Conservation (phyloP, 305 asterid genomes). For the Rubia tinctorum region DNA sequence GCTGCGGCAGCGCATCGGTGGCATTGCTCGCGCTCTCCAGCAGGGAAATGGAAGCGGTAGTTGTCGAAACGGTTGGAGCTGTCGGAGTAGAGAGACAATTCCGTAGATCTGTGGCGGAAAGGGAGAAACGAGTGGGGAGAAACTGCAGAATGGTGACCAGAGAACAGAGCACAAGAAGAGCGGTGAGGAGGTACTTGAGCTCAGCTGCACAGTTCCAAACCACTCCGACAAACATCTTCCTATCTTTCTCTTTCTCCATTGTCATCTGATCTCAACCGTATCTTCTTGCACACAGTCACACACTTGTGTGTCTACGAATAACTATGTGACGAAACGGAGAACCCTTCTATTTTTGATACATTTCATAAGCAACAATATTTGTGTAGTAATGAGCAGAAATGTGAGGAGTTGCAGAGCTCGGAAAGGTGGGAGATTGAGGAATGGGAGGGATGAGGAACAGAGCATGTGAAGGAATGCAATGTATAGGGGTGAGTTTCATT, state of each 20-base stretch:
- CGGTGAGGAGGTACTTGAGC: conserved; percentile 56
- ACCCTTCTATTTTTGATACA: not conserved
- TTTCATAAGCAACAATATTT: not conserved
- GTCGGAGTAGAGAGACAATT: conserved; percentile 40
- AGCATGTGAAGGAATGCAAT: not conserved
- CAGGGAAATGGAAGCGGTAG: conserved; percentile 8
- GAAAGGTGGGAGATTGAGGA: not conserved
- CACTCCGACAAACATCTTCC: conserved; percentile 58
- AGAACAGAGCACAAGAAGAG: conserved; percentile 53
- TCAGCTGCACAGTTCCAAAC: conserved; percentile 74
- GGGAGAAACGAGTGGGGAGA: conserved; percentile 47
- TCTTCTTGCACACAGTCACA: not conserved
- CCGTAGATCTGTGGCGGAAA: conserved; percentile 57
- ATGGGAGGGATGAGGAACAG: not conserved
- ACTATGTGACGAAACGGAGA: not conserved
- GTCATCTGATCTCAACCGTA: conserved; percentile 10
- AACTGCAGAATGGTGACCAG: conserved; percentile 57
- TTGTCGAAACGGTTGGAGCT: not conserved
- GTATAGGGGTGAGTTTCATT: conserved; percentile 13
- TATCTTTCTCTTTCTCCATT: conserved; percentile 30
- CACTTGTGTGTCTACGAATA: not conserved
- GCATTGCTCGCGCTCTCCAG: not conserved
- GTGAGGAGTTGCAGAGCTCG: not conserved
- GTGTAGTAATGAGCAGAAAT: not conserved
- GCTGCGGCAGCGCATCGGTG: not conserved